A percentile compares a stretch with the other conserved stretches of the same genome.
phyloP scores from a whole-genome alignment of 108 stramenopile species.

The Schizochytrium sp. region DNA sequence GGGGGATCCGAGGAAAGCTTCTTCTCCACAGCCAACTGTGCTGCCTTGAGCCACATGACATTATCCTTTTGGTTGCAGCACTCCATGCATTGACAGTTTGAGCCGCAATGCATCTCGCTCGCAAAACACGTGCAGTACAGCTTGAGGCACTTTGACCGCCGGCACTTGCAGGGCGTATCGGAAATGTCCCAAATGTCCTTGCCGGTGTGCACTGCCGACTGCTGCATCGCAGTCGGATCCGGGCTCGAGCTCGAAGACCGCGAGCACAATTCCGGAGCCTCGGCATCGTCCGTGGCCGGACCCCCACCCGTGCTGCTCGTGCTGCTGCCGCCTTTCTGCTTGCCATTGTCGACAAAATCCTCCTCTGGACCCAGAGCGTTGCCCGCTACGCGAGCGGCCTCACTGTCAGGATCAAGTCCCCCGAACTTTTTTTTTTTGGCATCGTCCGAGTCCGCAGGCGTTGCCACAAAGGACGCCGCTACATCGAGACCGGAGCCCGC shows the following conservation, averaged over 20 bases:
- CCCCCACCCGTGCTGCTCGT: neutral
- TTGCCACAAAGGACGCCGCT: too few species aligned
- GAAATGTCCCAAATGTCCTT: neutral
- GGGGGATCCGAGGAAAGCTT: slow-evolving; percentile 63
- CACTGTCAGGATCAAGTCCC: too few species aligned
- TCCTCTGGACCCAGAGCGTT: neutral
- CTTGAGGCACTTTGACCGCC: slow-evolving; percentile 89
- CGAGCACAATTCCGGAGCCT: neutral
- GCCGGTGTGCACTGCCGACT: neutral
- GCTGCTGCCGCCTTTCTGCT: neutral
- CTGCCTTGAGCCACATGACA: slow-evolving; percentile 77
- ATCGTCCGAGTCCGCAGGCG: too few species aligned
- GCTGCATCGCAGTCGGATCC: neutral
- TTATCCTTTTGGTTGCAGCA: slow-evolving; percentile 69
- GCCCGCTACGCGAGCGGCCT: too few species aligned
- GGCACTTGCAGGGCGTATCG: slow-evolving; percentile 71
- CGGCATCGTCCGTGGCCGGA: neutral
- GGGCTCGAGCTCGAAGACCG: neutral
- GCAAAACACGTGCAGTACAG: slow-evolving; percentile 96
- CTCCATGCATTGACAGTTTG: slow-evolving; percentile 74
- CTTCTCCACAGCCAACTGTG: slow-evolving; percentile 74
- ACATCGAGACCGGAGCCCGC: too few species aligned
- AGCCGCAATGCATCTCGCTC: slow-evolving; percentile 54
- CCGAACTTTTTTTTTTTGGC: too few species aligned
- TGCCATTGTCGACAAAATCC: neutral